Evolutionary conservation across 495 filamentous ascomycete species (phyloP), one percentile per base, ranked within the genome.

Genomic region (Podospora pseudocomata): DNA sequence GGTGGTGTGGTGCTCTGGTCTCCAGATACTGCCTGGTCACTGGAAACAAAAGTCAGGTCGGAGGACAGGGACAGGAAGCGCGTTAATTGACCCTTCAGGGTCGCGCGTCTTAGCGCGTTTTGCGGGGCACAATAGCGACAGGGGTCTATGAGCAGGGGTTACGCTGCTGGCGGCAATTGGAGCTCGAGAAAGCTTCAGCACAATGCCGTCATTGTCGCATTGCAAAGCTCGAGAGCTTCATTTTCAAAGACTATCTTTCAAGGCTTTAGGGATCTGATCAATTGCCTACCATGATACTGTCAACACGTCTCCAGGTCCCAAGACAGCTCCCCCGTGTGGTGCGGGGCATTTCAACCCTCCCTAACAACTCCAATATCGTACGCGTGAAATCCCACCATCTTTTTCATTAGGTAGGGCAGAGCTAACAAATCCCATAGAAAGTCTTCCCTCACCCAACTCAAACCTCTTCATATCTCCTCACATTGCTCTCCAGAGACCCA

Each of bases 401-500:
- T 27, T 27, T 23, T 23, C 23, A 23, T 23, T 23, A 23, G 23
- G 23, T 26, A 2, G 34, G 5, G 19, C 18, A 27, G 56, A 30
- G 34, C 66, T 67, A 68, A 73, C 62, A 18, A 55, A 53, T 28
- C 15, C n/a, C 20, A 27, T 70, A 96, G 92, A 94, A 94, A 82
- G 83, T 90, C 27, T 89, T 92, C 71, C 85, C 86, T 2, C 79
- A 86, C 66, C 76, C 85, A 54, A 64, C 79, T 2, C 74, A 78
- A 16, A 79, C 74, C 66, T 75, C 72, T 26, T 79, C 91, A 75
- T 49, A 49, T 49, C 81, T 92, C 66, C 87, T 97, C 53, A 87
- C 92, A 53, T 85, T 92, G 58, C 88, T 97, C 62, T 83, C 89
- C n/a, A 90, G 89, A 13, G 77, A 85, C 13, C 92, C 94, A 2